phyloP scores from a whole-genome alignment of 2,329 filamentous ascomycete species.

The Alternaria conjuncta region DNA sequence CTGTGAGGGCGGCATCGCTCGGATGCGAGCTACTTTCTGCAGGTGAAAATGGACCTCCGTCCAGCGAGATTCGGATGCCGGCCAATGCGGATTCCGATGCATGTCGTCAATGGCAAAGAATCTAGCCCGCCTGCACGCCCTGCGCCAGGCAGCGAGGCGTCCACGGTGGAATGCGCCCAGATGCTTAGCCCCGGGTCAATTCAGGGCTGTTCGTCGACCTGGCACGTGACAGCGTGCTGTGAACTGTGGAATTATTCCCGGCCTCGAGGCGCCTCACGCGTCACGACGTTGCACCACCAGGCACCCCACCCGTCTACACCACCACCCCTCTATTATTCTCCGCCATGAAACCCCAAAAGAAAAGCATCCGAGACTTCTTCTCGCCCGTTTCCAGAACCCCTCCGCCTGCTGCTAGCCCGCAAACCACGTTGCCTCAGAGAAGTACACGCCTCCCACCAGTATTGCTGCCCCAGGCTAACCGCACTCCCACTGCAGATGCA shows the following conservation, averaged over 20 bases:
- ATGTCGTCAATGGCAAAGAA: conserved; percentile 14
- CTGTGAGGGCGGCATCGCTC: background rate
- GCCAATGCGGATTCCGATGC: conserved; percentile 25
- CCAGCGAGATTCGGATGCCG: conserved; percentile 18
- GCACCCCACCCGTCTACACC: background rate
- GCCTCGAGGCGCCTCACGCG: background rate
- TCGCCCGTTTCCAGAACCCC: conserved; percentile 44
- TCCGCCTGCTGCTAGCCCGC: conserved; percentile 13
- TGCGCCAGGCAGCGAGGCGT: background rate
- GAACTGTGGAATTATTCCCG: background rate
- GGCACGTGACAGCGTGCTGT: conserved; percentile 25
- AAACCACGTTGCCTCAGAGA: conserved; percentile 29
- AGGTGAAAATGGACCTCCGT: background rate
- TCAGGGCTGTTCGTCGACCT: background rate
- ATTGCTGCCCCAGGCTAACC: conserved; percentile 1
- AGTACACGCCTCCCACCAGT: conserved; percentile 15
- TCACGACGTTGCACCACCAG: conserved; percentile 1
- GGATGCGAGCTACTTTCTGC: background rate
- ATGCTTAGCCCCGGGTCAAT: background rate
- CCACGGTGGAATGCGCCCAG: conserved; percentile 1
- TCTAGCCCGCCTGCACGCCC: background rate
- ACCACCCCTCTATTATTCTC: background rate
- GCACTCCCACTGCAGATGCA: conserved; percentile 3
- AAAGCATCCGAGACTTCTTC: conserved; percentile 57
- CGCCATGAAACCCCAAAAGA: conserved; percentile 30